Base-by-base conservation (phyloP, 768 basidiomycete genomes). In the Nevesoporus exiguus region DNA sequence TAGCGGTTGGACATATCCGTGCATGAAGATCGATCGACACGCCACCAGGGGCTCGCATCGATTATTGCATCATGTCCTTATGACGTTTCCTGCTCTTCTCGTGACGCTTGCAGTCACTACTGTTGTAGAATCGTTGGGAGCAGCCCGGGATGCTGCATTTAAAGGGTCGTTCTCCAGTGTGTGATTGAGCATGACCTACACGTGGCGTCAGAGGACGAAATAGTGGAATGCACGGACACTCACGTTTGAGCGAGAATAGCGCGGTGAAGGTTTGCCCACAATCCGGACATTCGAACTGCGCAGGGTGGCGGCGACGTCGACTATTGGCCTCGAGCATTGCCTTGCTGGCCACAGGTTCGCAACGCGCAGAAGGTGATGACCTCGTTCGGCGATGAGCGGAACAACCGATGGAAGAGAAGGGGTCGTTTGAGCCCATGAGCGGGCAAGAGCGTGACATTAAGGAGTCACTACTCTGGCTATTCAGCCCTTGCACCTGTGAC, bases 51-150 rank as follows among this genome's bases (percentile, higher is more conserved):
- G 46, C 51, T 47, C 34, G 34, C 30, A 48, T 41, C 49, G 53
- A 61, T 66, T 61, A 59, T 36, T 39, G 37, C 29, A 19, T 52
- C 49, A 29, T 5, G 15, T 59, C 59, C 45, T 64, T 66, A 25
- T 69, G 68, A 55, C 68, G 68, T 41, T 69, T 72, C 59, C 5
- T 59, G 61, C 71, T 72, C 51, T 56, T 70, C 55, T 70, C 69
- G 10, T 70, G 69, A 43, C 69, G 69, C 40, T 66, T 70, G 52
- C 69, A 72, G 19, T 70, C 69, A 11, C 69, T 72, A 39, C 56
- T 68, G 51, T 70, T 70, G 54, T 43, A 71, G 45, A 70, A 70
- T 15, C 57, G 59, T 36, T 70, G 69, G 0, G 0, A 6, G 51
- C 69, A 70, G 2, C 70, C 70, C 7, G 58, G 45, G 30, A 72